Base-by-base conservation (phyloP, 768 basidiomycete genomes). In the Lactarius sp. region DNA sequence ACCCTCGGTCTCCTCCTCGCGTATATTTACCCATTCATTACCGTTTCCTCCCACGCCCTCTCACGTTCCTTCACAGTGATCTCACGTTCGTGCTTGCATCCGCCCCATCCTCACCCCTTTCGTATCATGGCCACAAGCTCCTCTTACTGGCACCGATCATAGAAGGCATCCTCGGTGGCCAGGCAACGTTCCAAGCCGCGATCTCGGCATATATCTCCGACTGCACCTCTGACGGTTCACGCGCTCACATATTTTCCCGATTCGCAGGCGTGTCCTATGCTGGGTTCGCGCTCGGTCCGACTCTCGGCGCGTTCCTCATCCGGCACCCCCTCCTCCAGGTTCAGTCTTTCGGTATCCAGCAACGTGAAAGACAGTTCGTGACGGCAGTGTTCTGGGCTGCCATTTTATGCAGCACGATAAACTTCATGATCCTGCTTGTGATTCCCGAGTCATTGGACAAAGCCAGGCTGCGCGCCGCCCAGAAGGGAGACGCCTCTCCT, bases 141-240 rank as follows among this genome's bases (percentile, higher is more conserved):
- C 83, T 97, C 54, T 76, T 95, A 27, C 72, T 90, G 56, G 90
- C 92, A 1, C 90, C 93, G 0, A 76, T 88, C 14, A 71, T 91
- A 5, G 94, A 96, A 65, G 94, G 93, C 1, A 74, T 88, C 18
- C 81, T 88, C 6, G 93, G 93, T 34, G 91, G 90, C 33, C 90
- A 87, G 83, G 83, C 87, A 7, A 86, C 74, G 46, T 81, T 78
- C 72, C 83, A 71, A 70, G 85, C 75, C 73, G 89, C 82, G 69
- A 86, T 79, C 75, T 85, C 76, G 71, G 90, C 77, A 68, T 90
- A 76, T 79, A 84, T 81, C 75, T 87, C 89, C 74, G 80, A 83
- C 77, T 92, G 90, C 70, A 93, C 92, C 2, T 88, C 88, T n/a
- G 79, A 84, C 50, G 91, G 90, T 49, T 92, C 91, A 9, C 84